Conservation (phyloP, 1,284 basidiomycete species). For the Fomitopsis palustris region DNA sequence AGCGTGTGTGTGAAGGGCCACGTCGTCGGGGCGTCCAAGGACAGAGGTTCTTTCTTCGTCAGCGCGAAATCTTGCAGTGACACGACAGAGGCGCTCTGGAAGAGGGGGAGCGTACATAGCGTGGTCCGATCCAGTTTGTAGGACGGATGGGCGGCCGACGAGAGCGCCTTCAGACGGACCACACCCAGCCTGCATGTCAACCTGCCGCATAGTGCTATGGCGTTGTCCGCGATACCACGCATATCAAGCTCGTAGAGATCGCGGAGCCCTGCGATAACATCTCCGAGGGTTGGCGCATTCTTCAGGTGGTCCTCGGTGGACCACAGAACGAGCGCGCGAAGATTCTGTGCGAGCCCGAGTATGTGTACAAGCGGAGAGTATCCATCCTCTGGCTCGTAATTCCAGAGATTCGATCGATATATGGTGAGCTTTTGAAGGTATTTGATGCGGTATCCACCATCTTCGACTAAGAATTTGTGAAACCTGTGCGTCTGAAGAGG, state of each 20-base stretch:
- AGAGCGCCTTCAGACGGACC: not conserved
- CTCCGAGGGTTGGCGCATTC: not conserved
- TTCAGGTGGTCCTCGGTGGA: not conserved
- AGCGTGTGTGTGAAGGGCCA: not conserved
- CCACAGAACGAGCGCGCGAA: not conserved
- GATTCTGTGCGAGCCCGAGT: not conserved
- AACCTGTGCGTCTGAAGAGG: not conserved
- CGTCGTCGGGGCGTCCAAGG: no score
- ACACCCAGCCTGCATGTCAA: not conserved
- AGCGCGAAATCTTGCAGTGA: not conserved
- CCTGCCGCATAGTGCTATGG: constrained; percentile 27
- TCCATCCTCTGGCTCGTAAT: not conserved
- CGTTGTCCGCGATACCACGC: not conserved
- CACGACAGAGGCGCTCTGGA: not conserved
- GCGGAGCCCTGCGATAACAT: not conserved
- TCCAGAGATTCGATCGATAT: not conserved
- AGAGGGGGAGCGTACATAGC: not conserved
- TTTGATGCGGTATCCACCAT: not conserved
- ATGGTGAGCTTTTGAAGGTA: not conserved
- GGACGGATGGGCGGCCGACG: not conserved
- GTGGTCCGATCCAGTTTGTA: not conserved
- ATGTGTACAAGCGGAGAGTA: not conserved
- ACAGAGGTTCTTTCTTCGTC: not conserved
- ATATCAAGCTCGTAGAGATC: not conserved
- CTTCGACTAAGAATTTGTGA: not conserved